phyloP scores from a whole-genome alignment of 768 basidiomycete genomes.

The Leucocoprinus sp. region DNA sequence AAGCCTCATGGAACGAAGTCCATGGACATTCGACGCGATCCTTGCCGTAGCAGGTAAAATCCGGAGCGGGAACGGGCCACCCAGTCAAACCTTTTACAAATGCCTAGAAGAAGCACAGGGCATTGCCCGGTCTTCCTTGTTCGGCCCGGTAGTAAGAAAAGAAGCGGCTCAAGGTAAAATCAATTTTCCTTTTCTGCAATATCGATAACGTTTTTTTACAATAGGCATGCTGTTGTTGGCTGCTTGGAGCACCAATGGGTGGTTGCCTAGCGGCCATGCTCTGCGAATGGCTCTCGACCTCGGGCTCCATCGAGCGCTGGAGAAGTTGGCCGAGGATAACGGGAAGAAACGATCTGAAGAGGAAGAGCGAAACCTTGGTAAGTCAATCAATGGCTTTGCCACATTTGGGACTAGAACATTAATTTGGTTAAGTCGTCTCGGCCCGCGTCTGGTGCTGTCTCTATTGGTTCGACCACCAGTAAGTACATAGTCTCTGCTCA shows the following conservation, averaged over 20 bases:
- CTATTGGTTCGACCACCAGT: constrained; percentile 97
- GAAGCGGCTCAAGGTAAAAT: constrained; percentile 84
- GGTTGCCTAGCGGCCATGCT: constrained; percentile 92
- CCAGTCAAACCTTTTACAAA: constrained; percentile 80
- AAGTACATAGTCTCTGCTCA: constrained; percentile 21
- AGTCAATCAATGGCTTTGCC: constrained; percentile 17
- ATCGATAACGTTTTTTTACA: constrained; percentile 22
- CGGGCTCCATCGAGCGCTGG: constrained; percentile 85
- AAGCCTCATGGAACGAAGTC: constrained; percentile 82
- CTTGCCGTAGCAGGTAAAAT: constrained; percentile 90
- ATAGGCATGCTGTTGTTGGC: constrained; percentile 86
- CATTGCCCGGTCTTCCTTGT: constrained; percentile 87
- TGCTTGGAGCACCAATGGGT: constrained; percentile 91
- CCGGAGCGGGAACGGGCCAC: constrained; percentile 80
- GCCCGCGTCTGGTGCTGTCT: constrained; percentile 92
- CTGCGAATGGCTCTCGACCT: constrained; percentile 95
- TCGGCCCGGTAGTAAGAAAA: constrained; percentile 89
- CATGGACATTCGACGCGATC: constrained; percentile 94
- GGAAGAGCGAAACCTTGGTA: constrained; percentile 82
- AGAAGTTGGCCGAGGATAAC: constrained; percentile 75
- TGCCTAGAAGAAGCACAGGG: constrained; percentile 94
- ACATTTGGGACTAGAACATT: not conserved
- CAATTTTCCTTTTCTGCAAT: constrained; percentile 13
- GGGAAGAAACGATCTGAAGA: constrained; percentile 67
- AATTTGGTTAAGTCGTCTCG: constrained; percentile 58